Base-by-base conservation (phyloP, 768 basidiomycete species). In the Inosperma sp. region DNA sequence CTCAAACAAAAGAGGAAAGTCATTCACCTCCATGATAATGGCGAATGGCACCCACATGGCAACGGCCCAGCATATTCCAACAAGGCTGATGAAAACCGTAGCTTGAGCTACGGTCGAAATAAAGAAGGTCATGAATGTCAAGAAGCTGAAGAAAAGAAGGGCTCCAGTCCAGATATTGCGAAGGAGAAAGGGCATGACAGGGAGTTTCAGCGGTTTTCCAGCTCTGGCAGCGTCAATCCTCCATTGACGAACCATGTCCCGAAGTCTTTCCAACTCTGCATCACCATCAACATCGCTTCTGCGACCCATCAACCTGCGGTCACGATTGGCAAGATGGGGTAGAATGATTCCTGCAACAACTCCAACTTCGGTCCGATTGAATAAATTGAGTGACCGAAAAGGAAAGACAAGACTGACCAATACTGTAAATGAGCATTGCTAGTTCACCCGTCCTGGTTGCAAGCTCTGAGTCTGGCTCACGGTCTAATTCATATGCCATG, bases 11-110 rank as follows among this genome's bases (percentile, higher is more conserved):
- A 19, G 27, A 43, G n/a, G 17, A 30, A 22, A 5, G 27, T 22
- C 4, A 59, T 78, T 43, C 56, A 81, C 92, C 81, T 94, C 93
- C 93, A 97, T 97, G 68, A 97, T 91, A 61, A 96, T 93, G 16
- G 93, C 88, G 58, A 96, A 96, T 2, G 93, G 93, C 13, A 91
- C 90, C 94, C 94, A 96, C 71, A 89, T 91, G n/a, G 94, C 91
- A 33, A 96, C 90, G 8, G 93, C 90, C 94, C 94, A 97, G 66
- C 88, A 94, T 30, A 96, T 86, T 35, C 94, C 94, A 19, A 95
- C 82, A 45, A 94, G 63, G 45, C 83, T 83, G 49, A 96, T 88
- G 60, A 87, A 83, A 14, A 84, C 66, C 13, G 89, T 89, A 7
- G 94, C 94, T 79, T 88, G 62, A 14, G 33, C 48, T 1, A 93